Conservation (phyloP, 768 basidiomycete genomes). For the Kwoniella europaea region DNA sequence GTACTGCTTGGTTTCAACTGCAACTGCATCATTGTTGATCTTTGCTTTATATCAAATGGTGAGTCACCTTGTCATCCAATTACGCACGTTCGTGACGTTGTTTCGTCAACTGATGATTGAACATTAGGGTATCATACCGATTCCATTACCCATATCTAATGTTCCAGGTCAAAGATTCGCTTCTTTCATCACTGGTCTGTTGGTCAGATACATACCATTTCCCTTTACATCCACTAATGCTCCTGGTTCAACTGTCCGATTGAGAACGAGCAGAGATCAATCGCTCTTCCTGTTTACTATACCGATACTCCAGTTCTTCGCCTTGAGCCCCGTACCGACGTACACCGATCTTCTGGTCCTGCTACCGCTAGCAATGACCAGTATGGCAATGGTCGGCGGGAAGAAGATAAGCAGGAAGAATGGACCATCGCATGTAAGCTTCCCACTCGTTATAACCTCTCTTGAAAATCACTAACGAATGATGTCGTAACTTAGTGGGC, state of each 20-base stretch:
- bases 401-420: constrained; percentile 7
- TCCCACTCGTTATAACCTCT: not conserved
- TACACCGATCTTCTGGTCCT: constrained; percentile 35
- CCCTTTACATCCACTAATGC: constrained; percentile 26
- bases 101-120: not conserved
- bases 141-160: constrained; percentile 27
- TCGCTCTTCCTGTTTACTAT: constrained; percentile 35
- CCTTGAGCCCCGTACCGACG: constrained; percentile 38
- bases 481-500: constrained; percentile 4
- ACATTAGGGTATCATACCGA: constrained; percentile 22
- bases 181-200: constrained; percentile 26
- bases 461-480: not conserved
- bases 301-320: constrained; percentile 45
- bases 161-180: constrained; percentile 21
- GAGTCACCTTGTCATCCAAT: constrained; percentile 4
- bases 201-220: constrained; percentile 34
- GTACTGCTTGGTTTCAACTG: constrained; percentile 8
- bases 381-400: constrained; percentile 1
- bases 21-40: constrained; percentile 5
- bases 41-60: constrained; percentile 14
- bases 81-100: constrained; percentile 9
- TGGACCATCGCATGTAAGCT: not conserved
- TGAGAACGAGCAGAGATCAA: constrained; percentile 28
- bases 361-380: constrained; percentile 33
- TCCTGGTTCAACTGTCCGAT: constrained; percentile 18